These are phyloP conservation scores for Casuarina glauca DNA, from an alignment of 306 rosid genomes.

Conservation along the genomic window DNA sequence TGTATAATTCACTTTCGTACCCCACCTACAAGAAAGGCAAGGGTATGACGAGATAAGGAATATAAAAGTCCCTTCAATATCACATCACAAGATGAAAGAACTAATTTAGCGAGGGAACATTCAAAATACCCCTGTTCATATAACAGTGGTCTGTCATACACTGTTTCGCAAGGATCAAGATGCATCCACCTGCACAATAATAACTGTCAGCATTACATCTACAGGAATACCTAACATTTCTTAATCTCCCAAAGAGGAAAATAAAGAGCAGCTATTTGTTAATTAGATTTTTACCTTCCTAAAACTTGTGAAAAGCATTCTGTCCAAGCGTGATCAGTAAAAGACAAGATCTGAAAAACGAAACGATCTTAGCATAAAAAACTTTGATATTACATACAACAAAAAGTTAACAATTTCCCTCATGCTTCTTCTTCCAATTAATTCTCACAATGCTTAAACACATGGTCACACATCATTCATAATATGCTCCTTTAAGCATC, in stretches of 20 bases:
- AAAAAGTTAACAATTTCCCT: neutral
- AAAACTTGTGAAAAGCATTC: constrained; percentile 78
- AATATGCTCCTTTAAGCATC: neutral
- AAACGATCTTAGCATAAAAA: constrained; percentile 28
- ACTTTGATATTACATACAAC: neutral
- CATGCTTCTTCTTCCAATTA: neutral
- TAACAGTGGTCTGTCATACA: constrained; percentile 80
- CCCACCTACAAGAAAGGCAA: constrained; percentile 60
- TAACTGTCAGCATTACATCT: constrained; percentile 29
- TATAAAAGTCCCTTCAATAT: constrained; percentile 19
- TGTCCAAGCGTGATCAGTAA: constrained; percentile 92
- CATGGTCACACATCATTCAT: neutral
- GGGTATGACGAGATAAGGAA: neutral
- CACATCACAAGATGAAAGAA: constrained; percentile 29
- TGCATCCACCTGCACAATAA: constrained; percentile 86
- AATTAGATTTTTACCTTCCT: constrained; percentile 60
- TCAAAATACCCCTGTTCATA: constrained; percentile 82
- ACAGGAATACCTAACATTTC: constrained; percentile 9
- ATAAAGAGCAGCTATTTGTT: constrained; percentile 13
- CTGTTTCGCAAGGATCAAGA: constrained; percentile 92
- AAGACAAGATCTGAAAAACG: constrained; percentile 65
- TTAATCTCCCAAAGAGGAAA: neutral
- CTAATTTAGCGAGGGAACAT: constrained; percentile 1
- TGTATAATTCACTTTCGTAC: constrained; percentile 69
- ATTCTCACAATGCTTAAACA: neutral